Conservation (phyloP, 1,139 yeast genomes). For the Arxiozyma telluris region DNA sequence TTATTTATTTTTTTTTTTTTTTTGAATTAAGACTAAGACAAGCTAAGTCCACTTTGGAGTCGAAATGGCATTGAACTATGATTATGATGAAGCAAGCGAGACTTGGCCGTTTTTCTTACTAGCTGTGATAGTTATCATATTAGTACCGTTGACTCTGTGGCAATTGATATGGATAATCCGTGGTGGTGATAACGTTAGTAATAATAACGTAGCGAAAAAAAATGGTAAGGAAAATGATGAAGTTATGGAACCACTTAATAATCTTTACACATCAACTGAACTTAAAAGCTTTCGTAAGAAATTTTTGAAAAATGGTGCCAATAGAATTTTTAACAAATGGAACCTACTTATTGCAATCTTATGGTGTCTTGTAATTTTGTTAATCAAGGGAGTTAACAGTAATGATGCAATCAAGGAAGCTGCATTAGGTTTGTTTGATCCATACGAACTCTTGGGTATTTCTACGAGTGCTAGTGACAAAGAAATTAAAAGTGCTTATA, state of each 20-base stretch:
- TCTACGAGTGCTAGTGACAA: conserved; percentile 61
- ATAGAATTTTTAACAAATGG: conserved; percentile 39
- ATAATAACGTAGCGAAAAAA: conserved; percentile 11
- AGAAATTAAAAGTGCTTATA: conserved; percentile 72
- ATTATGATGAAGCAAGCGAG: conserved; percentile 84
- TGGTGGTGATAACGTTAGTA: conserved; percentile 8
- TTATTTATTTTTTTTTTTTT: too few relatives aligned
- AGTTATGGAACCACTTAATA: conserved; percentile 11
- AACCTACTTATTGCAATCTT: conserved; percentile 47
- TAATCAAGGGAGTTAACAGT: conserved; percentile 43
- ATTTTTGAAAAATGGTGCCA: conserved; percentile 27
- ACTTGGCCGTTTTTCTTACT: conserved; percentile 93
- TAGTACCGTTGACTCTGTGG: conserved; percentile 60
- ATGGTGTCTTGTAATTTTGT: conserved; percentile 52
- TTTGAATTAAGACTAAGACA: background rate
- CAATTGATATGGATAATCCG: conserved; percentile 27
- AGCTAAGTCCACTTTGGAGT: background rate
- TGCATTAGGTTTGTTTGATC: conserved; percentile 62
- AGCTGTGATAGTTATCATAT: conserved; percentile 57
- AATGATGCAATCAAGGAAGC: conserved; percentile 35
- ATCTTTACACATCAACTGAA: conserved; percentile 32
- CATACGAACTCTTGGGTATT: conserved; percentile 77
- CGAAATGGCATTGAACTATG: conserved; percentile 39
- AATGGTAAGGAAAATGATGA: conserved; percentile 6
- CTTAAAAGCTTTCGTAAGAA: conserved; percentile 38